A percentile compares a stretch with the other conserved stretches of the same genome.
Evolutionary conservation across 345 rosid species (phyloP).

Genomic region (Eucalyptus melliodora): DNA sequence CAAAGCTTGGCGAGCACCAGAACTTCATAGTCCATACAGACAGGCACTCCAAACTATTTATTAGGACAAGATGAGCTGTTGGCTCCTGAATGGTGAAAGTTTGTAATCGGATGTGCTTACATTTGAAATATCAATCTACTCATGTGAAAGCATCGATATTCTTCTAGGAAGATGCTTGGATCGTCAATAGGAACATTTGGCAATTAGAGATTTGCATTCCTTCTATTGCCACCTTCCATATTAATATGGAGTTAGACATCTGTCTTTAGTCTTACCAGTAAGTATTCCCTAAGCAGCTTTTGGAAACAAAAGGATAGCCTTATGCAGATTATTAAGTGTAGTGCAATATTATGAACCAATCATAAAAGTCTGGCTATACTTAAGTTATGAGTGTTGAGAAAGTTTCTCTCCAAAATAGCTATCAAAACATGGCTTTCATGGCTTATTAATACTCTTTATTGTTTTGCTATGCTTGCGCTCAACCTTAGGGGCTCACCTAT

Average conservation of each 20-base stretch:
- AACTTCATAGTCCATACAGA: not conserved
- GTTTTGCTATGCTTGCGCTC: not conserved
- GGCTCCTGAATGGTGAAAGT: not conserved
- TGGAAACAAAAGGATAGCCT: not conserved
- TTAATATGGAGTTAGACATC: not conserved
- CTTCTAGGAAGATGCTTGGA: not conserved
- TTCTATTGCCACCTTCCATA: not conserved
- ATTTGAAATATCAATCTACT: not conserved
- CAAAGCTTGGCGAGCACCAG: not conserved
- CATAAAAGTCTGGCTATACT: not conserved
- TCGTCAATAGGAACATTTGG: not conserved
- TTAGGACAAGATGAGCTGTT: not conserved
- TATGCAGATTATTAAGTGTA: not conserved
- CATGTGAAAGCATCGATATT: not conserved
- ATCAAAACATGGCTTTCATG: not conserved
- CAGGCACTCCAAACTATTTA: not conserved
- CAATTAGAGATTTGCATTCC: not conserved
- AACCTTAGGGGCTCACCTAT: not conserved
- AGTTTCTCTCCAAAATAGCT: not conserved
- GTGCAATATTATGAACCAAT: not conserved
- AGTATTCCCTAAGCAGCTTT: not conserved
- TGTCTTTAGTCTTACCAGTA: not conserved
- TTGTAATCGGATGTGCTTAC: not conserved
- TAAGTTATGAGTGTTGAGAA: not conserved
- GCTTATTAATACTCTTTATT: not conserved